Percentiles rank a stretch among this genome's conserved stretches.
phyloP scores from a whole-genome alignment of 1,284 basidiomycete genomes.

The Ustilago crameri region DNA sequence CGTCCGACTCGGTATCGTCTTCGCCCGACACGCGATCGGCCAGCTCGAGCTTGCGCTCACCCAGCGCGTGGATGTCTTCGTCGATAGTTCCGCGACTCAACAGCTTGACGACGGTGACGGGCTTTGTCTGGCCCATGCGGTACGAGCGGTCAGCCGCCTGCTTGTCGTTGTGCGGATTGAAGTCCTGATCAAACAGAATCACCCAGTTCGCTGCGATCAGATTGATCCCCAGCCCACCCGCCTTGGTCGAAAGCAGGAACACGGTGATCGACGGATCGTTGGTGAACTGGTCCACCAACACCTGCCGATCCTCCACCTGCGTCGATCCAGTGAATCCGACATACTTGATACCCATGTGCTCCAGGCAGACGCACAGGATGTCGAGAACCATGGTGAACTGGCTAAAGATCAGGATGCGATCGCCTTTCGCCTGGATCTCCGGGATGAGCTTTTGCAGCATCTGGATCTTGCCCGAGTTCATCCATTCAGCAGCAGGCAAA shows the following conservation, averaged over 20 bases:
- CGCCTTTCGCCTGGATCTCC: conserved; percentile 77
- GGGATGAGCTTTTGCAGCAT: conserved; percentile 79
- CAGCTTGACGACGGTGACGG: conserved; percentile 90
- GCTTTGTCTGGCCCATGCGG: conserved; percentile 92
- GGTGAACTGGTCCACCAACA: conserved; percentile 95
- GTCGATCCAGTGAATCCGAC: conserved; percentile 93
- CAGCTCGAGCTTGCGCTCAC: conserved; percentile 59
- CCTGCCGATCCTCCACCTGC: conserved; percentile 90
- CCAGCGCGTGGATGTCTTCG: conserved; percentile 60
- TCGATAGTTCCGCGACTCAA: conserved; percentile 92
- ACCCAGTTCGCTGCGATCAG: conserved; percentile 76
- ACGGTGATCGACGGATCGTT: conserved; percentile 89
- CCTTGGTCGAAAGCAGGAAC: conserved; percentile 94
- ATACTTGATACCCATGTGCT: conserved; percentile 80
- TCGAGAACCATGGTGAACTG: conserved; percentile 72
- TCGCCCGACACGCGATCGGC: conserved; percentile 63
- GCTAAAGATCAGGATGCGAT: conserved; percentile 91
- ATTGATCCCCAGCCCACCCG: conserved; percentile 75
- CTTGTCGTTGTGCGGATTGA: conserved; percentile 76
- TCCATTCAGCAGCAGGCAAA: conserved; percentile 80
- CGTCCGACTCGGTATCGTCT: conserved; percentile 53
- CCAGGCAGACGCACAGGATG: conserved; percentile 87
- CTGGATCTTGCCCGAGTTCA: conserved; percentile 89
- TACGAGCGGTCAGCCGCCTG: conserved; percentile 98
- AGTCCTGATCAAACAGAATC: conserved; percentile 86